A percentile compares a stretch with the other conserved stretches of the same genome.
These are phyloP conservation scores for Leptographium procerum DNA, from an alignment of 2,329 filamentous ascomycete species.

Conservation along the genomic window DNA sequence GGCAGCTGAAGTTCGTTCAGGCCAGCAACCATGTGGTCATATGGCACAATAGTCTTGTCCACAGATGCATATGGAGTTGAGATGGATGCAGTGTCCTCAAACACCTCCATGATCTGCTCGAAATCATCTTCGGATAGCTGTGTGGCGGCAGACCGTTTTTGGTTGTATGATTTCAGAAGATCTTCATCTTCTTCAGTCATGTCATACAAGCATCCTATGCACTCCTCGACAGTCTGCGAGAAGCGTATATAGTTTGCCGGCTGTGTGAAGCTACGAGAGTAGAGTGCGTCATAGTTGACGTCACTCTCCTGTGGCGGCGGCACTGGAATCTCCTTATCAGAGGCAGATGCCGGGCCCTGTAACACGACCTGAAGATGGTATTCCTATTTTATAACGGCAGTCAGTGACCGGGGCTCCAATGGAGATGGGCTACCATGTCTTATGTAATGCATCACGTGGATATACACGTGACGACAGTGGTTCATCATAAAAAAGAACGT, in stretches of 20 bases:
- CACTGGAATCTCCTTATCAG: constrained; percentile 53
- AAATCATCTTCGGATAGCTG: constrained; percentile 83
- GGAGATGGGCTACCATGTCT: too few species aligned
- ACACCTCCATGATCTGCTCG: constrained; percentile 88
- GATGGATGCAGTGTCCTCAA: constrained; percentile 73
- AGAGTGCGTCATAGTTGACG: constrained; percentile 81
- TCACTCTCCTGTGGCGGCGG: constrained; percentile 51
- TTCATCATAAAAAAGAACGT: constrained; percentile 8
- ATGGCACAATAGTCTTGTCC: constrained; percentile 74
- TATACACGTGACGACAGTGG: not conserved
- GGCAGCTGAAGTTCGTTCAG: constrained; percentile 40
- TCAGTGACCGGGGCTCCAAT: constrained; percentile 19
- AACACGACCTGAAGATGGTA: constrained; percentile 84
- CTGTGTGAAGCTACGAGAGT: constrained; percentile 67
- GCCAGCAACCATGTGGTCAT: constrained; percentile 63
- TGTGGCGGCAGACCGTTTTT: constrained; percentile 51
- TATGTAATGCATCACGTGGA: constrained; percentile 29
- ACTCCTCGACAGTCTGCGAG: constrained; percentile 96
- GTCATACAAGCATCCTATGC: constrained; percentile 80
- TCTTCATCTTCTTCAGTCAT: constrained; percentile 85
- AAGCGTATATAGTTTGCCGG: constrained; percentile 93
- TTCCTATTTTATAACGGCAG: constrained; percentile 54
- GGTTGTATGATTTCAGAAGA: constrained; percentile 76
- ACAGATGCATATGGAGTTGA: constrained; percentile 84
- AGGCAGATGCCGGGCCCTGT: constrained; percentile 41